Base-by-base conservation (phyloP, 75 land plant genomes). In the Cupressus sempervirens region DNA sequence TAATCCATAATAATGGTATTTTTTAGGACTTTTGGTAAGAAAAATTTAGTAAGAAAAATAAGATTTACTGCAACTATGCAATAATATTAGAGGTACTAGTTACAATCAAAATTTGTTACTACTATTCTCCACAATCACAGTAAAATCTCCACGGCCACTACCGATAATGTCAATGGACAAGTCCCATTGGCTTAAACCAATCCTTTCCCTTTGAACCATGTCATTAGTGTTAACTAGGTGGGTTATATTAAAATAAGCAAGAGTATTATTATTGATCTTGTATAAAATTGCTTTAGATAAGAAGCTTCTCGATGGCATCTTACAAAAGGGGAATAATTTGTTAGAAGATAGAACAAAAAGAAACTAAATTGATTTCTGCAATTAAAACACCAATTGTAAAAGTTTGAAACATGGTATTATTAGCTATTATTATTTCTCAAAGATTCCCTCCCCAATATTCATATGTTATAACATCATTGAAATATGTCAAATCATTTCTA, bases 241-340 rank as follows among this genome's bases (percentile, higher is more conserved):
- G 80, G 46, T 29, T 41, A 23, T 16, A 41, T 6, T 41, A 43
- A 35, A 20, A 2, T 41, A 35, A 77, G 43, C 43, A 40, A 43
- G 46, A 9, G n/a, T 20, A 77, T 10, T 76, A 76, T 11, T 77
- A 18, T 43, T 77, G 46, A 43, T 23, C 11, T 68, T 43, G 26
- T 26, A 41, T 46, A 20, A n/a, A 30, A 18, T 18, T 48, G 34
- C 38, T 30, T 86, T 83, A 93, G 45, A 93, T 93, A 58, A 93
- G 90, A 76, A 93, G 90, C 92, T 92, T 92, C 89, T 93, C 94
- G 35, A 93, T 92, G 62, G 93, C 92, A 86, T 90, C 92, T 91
- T 89, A 83, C 84, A 76, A 6, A 40, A 41, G 20, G 16, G 41
- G 41, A 29, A 7, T 41, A 41, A 15, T 5, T 11, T 38, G 84